These are phyloP conservation scores for Hanseniaspora vineae DNA, from an alignment of 805 yeast genomes.

Conservation along the genomic window DNA sequence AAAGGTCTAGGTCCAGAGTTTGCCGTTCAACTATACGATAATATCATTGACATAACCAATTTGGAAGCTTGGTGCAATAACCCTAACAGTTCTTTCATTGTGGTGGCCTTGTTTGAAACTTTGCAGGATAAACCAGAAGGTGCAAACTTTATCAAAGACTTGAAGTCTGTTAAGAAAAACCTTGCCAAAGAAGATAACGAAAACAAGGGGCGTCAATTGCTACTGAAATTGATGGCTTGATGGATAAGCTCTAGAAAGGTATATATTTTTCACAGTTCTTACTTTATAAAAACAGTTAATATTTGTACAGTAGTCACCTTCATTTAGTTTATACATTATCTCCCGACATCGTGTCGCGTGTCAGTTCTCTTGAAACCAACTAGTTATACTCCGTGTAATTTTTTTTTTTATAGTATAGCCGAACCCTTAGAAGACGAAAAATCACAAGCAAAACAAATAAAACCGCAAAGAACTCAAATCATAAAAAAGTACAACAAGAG, in stretches of 20 bases:
- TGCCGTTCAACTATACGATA: conserved; percentile 40
- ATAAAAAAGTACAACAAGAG: too few relatives aligned
- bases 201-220: conserved; percentile 55
- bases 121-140: conserved; percentile 32
- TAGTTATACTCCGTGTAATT: too few relatives aligned
- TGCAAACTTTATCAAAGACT: conserved; percentile 36
- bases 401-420: too few relatives aligned
- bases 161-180: conserved; percentile 38
- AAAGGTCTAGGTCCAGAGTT: conserved; percentile 46
- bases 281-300: too few relatives aligned
- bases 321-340: too few relatives aligned
- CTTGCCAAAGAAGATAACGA: conserved; percentile 29
- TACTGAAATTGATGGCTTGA: conserved; percentile 26
- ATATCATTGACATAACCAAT: conserved; percentile 37
- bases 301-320: too few relatives aligned
- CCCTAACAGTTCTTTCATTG: conserved; percentile 62
- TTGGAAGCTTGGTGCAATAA: conserved; percentile 57
- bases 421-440: too few relatives aligned
- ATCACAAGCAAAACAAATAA: too few relatives aligned
- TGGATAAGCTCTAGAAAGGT: background rate
- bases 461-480: too few relatives aligned
- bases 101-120: conserved; percentile 68
- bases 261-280: too few relatives aligned
- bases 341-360: too few relatives aligned
- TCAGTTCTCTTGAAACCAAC: too few relatives aligned